Percentiles rank a stretch among this genome's conserved stretches.
These are phyloP conservation scores for Jaltomata sinuosa DNA, from an alignment of 257 asterid genomes.

Conservation along the genomic window DNA sequence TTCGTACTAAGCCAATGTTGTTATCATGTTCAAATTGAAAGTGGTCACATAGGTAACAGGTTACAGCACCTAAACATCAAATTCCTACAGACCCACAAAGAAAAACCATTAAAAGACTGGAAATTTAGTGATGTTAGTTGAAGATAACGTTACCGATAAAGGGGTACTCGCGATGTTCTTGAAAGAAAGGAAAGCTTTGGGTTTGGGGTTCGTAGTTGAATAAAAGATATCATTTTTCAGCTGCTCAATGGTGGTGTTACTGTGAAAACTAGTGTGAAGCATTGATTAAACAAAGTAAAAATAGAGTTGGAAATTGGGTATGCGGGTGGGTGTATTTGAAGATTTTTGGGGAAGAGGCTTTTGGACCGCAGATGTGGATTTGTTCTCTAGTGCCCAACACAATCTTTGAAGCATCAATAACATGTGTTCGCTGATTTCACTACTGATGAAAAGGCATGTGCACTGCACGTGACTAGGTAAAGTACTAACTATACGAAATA, in stretches of 20 bases:
- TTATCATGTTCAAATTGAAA: not conserved
- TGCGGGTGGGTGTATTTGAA: not conserved
- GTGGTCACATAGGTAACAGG: not conserved
- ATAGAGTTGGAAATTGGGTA: not conserved
- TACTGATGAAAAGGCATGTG: not conserved
- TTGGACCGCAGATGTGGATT: conserved; percentile 3
- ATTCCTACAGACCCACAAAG: not conserved
- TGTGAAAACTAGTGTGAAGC: not conserved
- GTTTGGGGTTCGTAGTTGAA: not conserved
- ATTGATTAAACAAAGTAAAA: not conserved
- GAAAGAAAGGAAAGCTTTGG: not conserved
- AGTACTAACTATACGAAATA: no score
- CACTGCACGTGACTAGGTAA: not conserved
- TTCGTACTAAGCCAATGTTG: not conserved
- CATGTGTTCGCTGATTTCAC: not conserved
- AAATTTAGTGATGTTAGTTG: not conserved
- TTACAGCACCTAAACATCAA: not conserved
- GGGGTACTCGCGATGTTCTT: not conserved
- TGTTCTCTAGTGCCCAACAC: not conserved
- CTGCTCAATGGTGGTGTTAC: not conserved
- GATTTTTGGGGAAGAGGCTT: not conserved
- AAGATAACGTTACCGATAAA: conserved; percentile 1
- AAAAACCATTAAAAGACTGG: not conserved
- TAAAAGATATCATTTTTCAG: conserved; percentile 1
- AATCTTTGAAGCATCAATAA: not conserved